Percentiles rank a stretch among this genome's conserved stretches.
Evolutionary conservation across 768 basidiomycete species (phyloP).

Genomic region (Hemileccinum impolitum): DNA sequence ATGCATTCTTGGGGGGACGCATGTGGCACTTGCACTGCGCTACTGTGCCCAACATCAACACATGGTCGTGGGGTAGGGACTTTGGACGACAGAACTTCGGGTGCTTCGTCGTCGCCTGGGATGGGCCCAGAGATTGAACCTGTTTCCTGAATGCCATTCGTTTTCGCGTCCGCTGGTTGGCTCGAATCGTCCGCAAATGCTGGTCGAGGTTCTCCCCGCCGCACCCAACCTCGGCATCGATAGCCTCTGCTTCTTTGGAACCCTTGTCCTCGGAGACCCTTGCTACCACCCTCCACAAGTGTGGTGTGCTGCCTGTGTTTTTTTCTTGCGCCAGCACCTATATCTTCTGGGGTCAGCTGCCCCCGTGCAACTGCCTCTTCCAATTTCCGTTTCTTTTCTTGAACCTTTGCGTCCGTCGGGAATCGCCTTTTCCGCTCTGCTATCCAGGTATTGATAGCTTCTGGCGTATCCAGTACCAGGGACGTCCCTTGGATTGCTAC

Average conservation of each 20-base stretch:
- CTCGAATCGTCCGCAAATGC: neutral
- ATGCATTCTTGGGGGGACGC: slow-evolving; percentile 4
- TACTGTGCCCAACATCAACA: slow-evolving; percentile 3
- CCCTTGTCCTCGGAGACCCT: slow-evolving; percentile 5
- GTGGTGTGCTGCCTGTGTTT: slow-evolving; percentile 34
- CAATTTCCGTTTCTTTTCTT: slow-evolving; percentile 77
- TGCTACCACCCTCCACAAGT: slow-evolving; percentile 1
- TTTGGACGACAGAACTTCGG: slow-evolving; percentile 62
- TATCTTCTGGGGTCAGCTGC: slow-evolving; percentile 54
- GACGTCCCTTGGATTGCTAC: slow-evolving; percentile 78
- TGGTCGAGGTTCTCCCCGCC: neutral
- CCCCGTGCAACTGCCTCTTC: slow-evolving; percentile 81
- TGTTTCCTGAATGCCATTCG: slow-evolving; percentile 2
- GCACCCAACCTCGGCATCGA: slow-evolving; percentile 17
- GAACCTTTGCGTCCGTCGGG: slow-evolving; percentile 66
- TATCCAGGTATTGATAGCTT: slow-evolving; percentile 81
- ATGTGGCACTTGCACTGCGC: slow-evolving; percentile 5
- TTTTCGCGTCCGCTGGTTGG: neutral
- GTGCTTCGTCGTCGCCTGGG: slow-evolving; percentile 42
- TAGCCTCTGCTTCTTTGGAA: slow-evolving; percentile 31
- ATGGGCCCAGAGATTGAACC: slow-evolving; percentile 21
- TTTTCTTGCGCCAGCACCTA: slow-evolving; percentile 41
- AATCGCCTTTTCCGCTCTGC: slow-evolving; percentile 84
- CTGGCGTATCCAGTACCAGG: slow-evolving; percentile 73
- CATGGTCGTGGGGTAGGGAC: slow-evolving; percentile 7